Percentiles rank a stretch among this genome's conserved stretches.
phyloP scores from a whole-genome alignment of 176 grass and related monocot species.

The Areca catechu region DNA sequence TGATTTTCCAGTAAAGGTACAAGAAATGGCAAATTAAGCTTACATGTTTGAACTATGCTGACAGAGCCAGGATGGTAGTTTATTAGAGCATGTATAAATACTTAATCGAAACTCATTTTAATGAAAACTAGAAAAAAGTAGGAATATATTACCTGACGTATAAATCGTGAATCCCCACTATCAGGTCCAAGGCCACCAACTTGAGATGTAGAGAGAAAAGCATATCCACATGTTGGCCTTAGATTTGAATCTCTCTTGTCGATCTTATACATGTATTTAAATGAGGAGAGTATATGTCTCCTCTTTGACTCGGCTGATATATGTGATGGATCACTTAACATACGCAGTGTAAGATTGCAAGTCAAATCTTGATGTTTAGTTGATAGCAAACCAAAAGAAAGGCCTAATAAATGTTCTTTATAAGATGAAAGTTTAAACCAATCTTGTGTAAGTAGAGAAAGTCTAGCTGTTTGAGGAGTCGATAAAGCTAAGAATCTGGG shows the following conservation, averaged over 20 bases:
- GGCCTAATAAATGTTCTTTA: constrained; percentile 43
- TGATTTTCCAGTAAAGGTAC: too few species aligned
- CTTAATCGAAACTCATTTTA: too few species aligned
- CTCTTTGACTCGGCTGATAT: constrained; percentile 49
- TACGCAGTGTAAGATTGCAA: constrained; percentile 58
- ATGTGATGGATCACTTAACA: constrained; percentile 48
- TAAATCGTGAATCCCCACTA: constrained; percentile 48
- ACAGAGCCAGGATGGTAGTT: too few species aligned
- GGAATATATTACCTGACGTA: constrained; percentile 38
- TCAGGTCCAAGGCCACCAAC: constrained; percentile 49
- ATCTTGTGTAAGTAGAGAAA: constrained; percentile 45
- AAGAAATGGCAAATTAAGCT: too few species aligned
- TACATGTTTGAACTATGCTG: too few species aligned
- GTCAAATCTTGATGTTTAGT: constrained; percentile 46
- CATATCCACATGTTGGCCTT: constrained; percentile 66
- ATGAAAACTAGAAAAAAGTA: too few species aligned
- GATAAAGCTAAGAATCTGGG: constrained; percentile 51
- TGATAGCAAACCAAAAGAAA: constrained; percentile 61
- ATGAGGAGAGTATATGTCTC: constrained; percentile 56
- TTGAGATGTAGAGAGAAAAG: constrained; percentile 59
- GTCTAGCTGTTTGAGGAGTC: constrained; percentile 38
- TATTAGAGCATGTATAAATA: too few species aligned
- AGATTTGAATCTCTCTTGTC: constrained; percentile 66
- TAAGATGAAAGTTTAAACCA: constrained; percentile 66
- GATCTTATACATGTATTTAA: constrained; percentile 64